These are phyloP conservation scores for Coffea eugenioides DNA, from an alignment of 257 asterid genomes.

Conservation along the genomic window DNA sequence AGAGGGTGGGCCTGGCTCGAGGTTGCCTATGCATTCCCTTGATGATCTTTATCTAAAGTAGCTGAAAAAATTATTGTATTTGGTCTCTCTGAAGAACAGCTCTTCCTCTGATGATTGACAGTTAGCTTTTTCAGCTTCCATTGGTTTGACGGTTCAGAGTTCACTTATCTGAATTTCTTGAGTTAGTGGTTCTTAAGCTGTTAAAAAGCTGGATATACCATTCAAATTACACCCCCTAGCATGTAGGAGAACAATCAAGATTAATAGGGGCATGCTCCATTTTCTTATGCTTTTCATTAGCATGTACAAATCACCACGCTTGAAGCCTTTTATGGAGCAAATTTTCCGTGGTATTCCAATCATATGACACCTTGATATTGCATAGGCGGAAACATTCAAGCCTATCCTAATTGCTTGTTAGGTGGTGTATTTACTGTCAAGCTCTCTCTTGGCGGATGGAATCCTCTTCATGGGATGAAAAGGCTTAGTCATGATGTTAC, in stretches of 20 bases:
- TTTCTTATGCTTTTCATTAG: slow-evolving; percentile 7
- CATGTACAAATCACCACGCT: slow-evolving; percentile 11
- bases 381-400: slow-evolving; percentile 5
- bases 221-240: slow-evolving; percentile 22
- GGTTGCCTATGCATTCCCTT: slow-evolving; percentile 5
- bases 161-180: slow-evolving; percentile 26
- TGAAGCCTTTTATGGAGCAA: slow-evolving; percentile 20
- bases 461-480: slow-evolving; percentile 4
- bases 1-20: slow-evolving; percentile 8
- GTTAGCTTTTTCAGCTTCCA: slow-evolving; percentile 27
- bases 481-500: background rate
- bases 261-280: slow-evolving; percentile 17
- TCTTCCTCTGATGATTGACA: slow-evolving; percentile 12
- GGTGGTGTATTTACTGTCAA: slow-evolving; percentile 7
- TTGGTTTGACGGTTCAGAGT: slow-evolving; percentile 6
- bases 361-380: slow-evolving; percentile 19
- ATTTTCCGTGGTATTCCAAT: slow-evolving; percentile 19
- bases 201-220: slow-evolving; percentile 17
- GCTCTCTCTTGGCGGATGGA: slow-evolving; percentile 7
- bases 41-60: slow-evolving; percentile 19
- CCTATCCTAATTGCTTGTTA: slow-evolving; percentile 4
- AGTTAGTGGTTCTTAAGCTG: slow-evolving; percentile 32
- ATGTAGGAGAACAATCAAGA: slow-evolving; percentile 19
- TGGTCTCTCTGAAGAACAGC: slow-evolving; percentile 13
- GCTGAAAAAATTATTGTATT: slow-evolving; percentile 9